These are phyloP conservation scores for Entonaema liquescens DNA, from an alignment of 495 filamentous ascomycete species.

Conservation along the genomic window DNA sequence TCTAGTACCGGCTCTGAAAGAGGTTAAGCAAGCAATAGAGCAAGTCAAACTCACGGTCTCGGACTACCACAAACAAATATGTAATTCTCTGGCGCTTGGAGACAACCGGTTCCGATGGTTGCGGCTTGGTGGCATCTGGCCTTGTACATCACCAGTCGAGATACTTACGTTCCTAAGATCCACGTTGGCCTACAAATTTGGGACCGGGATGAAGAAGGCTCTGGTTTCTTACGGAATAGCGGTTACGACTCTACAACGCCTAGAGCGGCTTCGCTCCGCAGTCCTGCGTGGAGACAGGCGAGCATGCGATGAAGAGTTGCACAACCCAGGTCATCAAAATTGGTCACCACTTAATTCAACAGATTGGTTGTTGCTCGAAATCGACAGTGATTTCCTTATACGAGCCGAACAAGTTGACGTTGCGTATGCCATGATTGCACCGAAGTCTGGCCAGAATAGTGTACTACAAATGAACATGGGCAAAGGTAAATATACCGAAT, in stretches of 20 bases:
- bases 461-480: constrained; percentile 67
- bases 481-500: constrained; percentile 52
- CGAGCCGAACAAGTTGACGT: constrained; percentile 62
- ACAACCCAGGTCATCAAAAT: constrained; percentile 59
- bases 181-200: constrained; percentile 43
- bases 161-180: constrained; percentile 64
- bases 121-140: constrained; percentile 59
- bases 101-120: constrained; percentile 59
- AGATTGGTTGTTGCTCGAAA: constrained; percentile 68
- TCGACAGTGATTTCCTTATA: constrained; percentile 64
- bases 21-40: constrained; percentile 40
- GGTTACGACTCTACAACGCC: constrained; percentile 57
- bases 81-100: constrained; percentile 35
- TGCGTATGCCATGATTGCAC: constrained; percentile 60
- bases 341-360: constrained; percentile 57
- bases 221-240: constrained; percentile 54
- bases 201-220: constrained; percentile 53
- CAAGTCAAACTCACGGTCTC: constrained; percentile 23
- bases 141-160: constrained; percentile 56
- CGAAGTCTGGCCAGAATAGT: constrained; percentile 55
- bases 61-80: constrained; percentile 34
- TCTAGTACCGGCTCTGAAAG: constrained; percentile 3
- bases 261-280: constrained; percentile 50
- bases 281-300: constrained; percentile 32
- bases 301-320: constrained; percentile 47